Conservation (phyloP, 208 protist genomes). For the Strigomonas culicis region DNA sequence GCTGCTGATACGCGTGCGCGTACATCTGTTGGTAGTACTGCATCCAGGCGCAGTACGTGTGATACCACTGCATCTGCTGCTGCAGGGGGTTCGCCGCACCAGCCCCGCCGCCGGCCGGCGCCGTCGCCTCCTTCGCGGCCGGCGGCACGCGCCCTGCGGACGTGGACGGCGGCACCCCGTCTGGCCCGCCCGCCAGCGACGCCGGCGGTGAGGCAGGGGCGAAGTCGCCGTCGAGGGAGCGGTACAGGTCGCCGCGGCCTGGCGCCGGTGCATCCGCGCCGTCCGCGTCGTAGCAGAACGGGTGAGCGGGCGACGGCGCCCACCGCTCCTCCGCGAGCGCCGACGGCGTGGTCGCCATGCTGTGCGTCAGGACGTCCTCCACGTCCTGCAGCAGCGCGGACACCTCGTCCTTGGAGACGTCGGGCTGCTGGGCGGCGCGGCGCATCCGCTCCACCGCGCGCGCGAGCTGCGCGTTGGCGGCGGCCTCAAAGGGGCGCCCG, state of each 20-base stretch:
- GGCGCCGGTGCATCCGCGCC: too few relatives aligned
- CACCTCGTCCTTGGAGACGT: slow-evolving; percentile 19
- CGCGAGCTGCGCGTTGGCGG: background rate
- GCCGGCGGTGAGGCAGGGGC: too few relatives aligned
- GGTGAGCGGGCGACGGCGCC: too few relatives aligned
- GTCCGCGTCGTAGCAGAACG: too few relatives aligned
- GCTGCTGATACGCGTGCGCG: slow-evolving; percentile 18
- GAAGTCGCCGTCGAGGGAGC: too few relatives aligned
- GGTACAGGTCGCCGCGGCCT: too few relatives aligned
- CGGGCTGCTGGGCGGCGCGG: slow-evolving; percentile 9
- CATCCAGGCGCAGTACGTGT: slow-evolving; percentile 58
- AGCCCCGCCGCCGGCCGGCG: background rate
- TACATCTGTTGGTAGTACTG: slow-evolving; percentile 66
- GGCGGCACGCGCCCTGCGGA: background rate
- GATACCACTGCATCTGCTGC: slow-evolving; percentile 37
- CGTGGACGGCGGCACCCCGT: background rate
- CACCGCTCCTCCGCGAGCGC: too few relatives aligned
- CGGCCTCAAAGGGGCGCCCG: background rate
- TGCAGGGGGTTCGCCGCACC: background rate
- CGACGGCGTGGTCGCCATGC: background rate
- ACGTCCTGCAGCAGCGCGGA: slow-evolving; percentile 32
- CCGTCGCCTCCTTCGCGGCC: background rate
- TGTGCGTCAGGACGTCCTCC: slow-evolving; percentile 25
- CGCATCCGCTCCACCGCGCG: slow-evolving; percentile 21
- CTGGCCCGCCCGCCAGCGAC: background rate